These are phyloP conservation scores for Obelidium mucronatum DNA, from an alignment of 192 early-diverging fungal genomes.

Conservation along the genomic window DNA sequence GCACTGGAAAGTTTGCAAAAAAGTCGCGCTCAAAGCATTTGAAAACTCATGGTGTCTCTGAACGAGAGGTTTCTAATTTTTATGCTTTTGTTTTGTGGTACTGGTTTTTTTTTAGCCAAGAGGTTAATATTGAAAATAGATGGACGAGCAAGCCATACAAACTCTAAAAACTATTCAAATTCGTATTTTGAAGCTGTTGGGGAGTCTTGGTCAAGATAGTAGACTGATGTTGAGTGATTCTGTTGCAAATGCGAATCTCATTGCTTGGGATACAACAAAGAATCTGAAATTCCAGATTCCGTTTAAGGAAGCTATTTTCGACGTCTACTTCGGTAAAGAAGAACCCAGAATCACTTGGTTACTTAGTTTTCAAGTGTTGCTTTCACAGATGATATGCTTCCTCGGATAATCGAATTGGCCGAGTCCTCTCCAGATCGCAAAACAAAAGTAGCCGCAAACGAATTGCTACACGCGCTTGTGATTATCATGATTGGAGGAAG, in stretches of 20 bases:
- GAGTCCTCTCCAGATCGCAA: constrained; percentile 76
- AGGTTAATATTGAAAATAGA: too few species aligned
- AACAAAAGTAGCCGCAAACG: constrained; percentile 77
- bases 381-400: constrained; percentile 75
- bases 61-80: background rate
- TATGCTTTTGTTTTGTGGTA: background rate
- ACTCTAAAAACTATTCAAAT: constrained; percentile 63
- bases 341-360: background rate
- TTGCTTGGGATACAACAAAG: constrained; percentile 77
- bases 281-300: constrained; percentile 66
- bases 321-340: constrained; percentile 69
- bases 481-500: constrained; percentile 79
- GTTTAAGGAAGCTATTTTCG: constrained; percentile 70
- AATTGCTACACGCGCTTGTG: constrained; percentile 73
- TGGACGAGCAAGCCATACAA: constrained; percentile 33
- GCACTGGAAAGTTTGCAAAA: background rate
- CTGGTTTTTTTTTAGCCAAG: too few species aligned
- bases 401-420: constrained; percentile 76
- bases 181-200: constrained; percentile 68
- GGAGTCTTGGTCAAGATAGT: constrained; percentile 68
- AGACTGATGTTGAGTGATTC: constrained; percentile 26
- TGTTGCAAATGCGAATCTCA: constrained; percentile 34
- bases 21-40: constrained; percentile 9
- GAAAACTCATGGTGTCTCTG: background rate
- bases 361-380: constrained; percentile 7